Evolutionary conservation across 345 rosid species (phyloP).

Genomic region (Alliaria petiolata): DNA sequence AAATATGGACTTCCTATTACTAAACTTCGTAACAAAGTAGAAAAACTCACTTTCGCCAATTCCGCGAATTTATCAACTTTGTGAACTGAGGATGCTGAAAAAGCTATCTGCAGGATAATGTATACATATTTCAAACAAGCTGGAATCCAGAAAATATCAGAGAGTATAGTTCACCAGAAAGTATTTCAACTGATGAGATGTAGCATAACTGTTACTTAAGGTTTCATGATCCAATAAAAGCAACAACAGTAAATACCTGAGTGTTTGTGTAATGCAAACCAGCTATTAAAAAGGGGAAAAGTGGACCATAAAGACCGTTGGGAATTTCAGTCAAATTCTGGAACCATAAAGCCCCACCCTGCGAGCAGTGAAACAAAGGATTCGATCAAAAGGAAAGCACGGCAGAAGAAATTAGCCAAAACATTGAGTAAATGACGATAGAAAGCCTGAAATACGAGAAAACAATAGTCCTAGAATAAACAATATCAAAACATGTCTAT

Average conservation of each 20-base stretch:
- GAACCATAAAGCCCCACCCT: conserved; percentile 98
- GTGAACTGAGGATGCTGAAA: conserved; percentile 40
- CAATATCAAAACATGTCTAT: background rate
- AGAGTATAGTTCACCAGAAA: conserved; percentile 3
- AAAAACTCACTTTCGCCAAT: conserved; percentile 58
- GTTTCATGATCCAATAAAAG: background rate
- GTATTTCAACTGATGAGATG: background rate
- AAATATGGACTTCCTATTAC: background rate
- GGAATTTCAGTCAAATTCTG: conserved; percentile 81
- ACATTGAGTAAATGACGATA: background rate
- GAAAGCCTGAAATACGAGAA: background rate
- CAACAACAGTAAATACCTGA: conserved; percentile 51
- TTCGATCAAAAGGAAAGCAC: background rate
- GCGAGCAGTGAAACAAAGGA: conserved; percentile 29
- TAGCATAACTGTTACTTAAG: background rate
- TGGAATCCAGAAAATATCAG: background rate
- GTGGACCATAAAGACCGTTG: conserved; percentile 54
- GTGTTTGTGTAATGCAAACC: conserved; percentile 73
- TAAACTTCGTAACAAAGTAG: background rate
- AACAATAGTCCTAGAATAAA: background rate
- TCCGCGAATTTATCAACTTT: conserved; percentile 39
- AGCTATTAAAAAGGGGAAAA: conserved; percentile 72
- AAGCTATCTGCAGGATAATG: conserved; percentile 48
- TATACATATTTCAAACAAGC: background rate
- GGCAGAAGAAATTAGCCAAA: background rate